Evolutionary conservation across 1,284 basidiomycete species (phyloP), one percentile per base, ranked within the genome.

Genomic region (Chiua sp.): DNA sequence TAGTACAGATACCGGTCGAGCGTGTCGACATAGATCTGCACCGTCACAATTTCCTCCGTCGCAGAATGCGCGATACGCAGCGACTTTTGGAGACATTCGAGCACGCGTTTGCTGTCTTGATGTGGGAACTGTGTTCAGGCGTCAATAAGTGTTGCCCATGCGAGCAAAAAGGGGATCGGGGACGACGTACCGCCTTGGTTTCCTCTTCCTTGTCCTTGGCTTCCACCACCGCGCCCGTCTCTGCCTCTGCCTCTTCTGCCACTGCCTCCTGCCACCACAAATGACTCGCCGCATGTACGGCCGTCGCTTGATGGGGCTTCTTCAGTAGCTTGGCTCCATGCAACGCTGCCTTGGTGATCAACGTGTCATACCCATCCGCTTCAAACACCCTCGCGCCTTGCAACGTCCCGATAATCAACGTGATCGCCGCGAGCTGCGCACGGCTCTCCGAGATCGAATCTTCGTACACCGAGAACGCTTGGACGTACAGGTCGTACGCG

Each of bases 391-490:
- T 82, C 30, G 92, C 90, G 26, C 87, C 87, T 65, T 94, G 93
- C 44, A 98, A 78, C 7, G 94, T 91, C 51, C 91, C 90, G 59
- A 98, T 97, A 67, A 98, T 92, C 28, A 96, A 83, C 8, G 93
- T 94, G 72, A 98, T 96, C 30, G 95, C 94, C 72, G 96, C 93
- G 23, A 98, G 79, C 75, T 98, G 96, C 1, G 94, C 93, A 16
- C 94, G 87, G 51, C 90, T 93, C 72, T 98, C 96, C 50, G 92
- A 94, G 57, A 98, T 98, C 68, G 86, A 91, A 72, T 98, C 96
- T 74, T 98, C 96, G 77, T 98, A 98, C 15, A 98, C 94, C 33
- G 91, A 93, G 73, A 98, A 96, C 0, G 95, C 94, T 73, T 97
- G 94, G 11, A 98, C 96, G 71, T 96, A 97, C 68, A 98, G 89